Percentiles rank a stretch among this genome's conserved stretches.
These are phyloP conservation scores for Harrya chromipes DNA, from an alignment of 768 basidiomycete species.

Conservation along the genomic window DNA sequence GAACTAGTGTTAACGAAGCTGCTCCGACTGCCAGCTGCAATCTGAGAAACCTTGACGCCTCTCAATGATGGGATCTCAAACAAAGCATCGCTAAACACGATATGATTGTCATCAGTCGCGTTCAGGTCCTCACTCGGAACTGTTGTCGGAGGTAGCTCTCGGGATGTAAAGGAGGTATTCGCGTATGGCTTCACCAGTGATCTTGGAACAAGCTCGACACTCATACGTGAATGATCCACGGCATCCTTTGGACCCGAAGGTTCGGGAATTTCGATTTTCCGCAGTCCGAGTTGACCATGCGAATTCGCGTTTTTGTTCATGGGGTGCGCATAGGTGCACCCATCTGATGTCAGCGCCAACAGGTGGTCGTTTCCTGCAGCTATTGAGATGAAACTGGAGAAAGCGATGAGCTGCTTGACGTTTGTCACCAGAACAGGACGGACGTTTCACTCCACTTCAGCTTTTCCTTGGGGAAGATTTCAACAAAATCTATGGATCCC, in stretches of 20 bases:
- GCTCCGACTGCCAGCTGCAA: constrained; percentile 67
- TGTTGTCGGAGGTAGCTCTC: constrained; percentile 15
- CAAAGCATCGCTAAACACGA: constrained; percentile 64
- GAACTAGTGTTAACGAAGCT: constrained; percentile 68
- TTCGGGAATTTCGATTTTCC: constrained; percentile 51
- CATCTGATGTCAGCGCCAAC: constrained; percentile 65
- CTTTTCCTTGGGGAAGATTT: constrained; percentile 55
- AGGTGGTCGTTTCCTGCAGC: constrained; percentile 71
- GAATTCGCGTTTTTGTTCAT: constrained; percentile 71
- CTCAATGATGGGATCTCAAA: constrained; percentile 75
- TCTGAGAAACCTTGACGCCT: constrained; percentile 60
- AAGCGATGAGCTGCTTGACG: constrained; percentile 8
- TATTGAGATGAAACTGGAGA: constrained; percentile 64
- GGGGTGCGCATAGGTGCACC: constrained; percentile 78
- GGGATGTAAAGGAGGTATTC: constrained; percentile 42
- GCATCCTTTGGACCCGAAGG: constrained; percentile 18
- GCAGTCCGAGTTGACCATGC: constrained; percentile 81
- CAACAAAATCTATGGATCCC: constrained; percentile 51
- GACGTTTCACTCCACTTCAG: constrained; percentile 70
- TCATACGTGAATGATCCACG: constrained; percentile 31
- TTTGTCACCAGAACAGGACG: constrained; percentile 9
- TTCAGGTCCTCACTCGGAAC: constrained; percentile 27
- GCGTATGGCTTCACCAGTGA: constrained; percentile 49
- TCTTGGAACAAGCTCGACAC: constrained; percentile 57
- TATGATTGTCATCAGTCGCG: constrained; percentile 37